Conservation (phyloP, 148 eudicot species). For the Silene latifolia region DNA sequence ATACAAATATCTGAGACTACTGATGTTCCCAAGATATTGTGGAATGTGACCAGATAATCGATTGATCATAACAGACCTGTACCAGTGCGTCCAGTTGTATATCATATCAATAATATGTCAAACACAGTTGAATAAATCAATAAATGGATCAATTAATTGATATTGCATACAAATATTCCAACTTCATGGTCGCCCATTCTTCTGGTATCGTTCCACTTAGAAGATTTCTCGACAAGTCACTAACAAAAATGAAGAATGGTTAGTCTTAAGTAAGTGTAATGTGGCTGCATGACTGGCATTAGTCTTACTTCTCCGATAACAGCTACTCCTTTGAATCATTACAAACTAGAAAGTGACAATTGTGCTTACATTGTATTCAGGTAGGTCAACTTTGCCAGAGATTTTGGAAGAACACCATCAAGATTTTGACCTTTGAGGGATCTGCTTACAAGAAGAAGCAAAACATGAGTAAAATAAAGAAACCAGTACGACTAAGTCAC, state of each 20-base stretch:
- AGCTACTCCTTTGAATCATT: background rate
- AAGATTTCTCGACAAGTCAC: slow-evolving; percentile 38
- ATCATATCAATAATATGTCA: background rate
- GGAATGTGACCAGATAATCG: slow-evolving; percentile 36
- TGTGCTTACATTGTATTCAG: slow-evolving; percentile 28
- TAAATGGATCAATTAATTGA: background rate
- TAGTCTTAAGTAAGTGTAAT: background rate
- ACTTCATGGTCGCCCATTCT: slow-evolving; percentile 36
- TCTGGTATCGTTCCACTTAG: slow-evolving; percentile 37
- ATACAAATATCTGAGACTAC: slow-evolving; percentile 30
- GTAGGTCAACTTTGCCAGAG: slow-evolving; percentile 30
- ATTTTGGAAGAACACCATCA: slow-evolving; percentile 36
- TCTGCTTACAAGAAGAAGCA: slow-evolving; percentile 20
- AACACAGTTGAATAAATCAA: background rate
- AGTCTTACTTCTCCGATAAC: background rate
- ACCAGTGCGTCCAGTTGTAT: background rate
- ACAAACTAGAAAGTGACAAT: slow-evolving; percentile 12
- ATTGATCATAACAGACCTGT: slow-evolving; percentile 32
- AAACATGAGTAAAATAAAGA: slow-evolving; percentile 1
- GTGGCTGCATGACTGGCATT: background rate
- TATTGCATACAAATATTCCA: slow-evolving; percentile 32
- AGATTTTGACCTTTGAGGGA: slow-evolving; percentile 41
- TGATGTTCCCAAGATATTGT: slow-evolving; percentile 28
- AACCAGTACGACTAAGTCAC: background rate
- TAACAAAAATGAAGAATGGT: slow-evolving; percentile 26